Percentiles rank a stretch among this genome's conserved stretches.
Evolutionary conservation across 441 rosid species (phyloP).

Genomic region (Codiaeum variegatum): DNA sequence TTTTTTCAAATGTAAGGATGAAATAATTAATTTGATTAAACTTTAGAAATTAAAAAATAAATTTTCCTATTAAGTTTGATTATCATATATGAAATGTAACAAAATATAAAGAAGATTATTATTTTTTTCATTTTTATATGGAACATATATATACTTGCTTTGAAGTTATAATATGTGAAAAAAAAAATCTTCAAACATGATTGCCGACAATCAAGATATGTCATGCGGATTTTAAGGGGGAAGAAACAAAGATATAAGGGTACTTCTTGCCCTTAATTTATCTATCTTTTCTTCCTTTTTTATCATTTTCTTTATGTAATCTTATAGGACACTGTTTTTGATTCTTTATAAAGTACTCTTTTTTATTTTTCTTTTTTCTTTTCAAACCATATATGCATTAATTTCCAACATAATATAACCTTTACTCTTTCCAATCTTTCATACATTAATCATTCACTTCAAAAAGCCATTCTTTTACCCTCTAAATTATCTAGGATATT

Average conservation of each 20-base stretch:
- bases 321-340: conserved; percentile 22
- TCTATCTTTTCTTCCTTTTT: not conserved
- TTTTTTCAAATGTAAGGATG: too few relatives aligned
- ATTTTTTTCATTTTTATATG: too few relatives aligned
- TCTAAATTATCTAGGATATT: not conserved
- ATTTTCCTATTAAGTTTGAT: too few relatives aligned
- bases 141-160: not conserved
- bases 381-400: not conserved
- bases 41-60: too few relatives aligned
- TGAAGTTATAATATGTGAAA: not conserved
- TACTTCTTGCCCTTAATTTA: not conserved
- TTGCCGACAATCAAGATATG: conserved; percentile 39
- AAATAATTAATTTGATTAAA: too few relatives aligned
- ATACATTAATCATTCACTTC: not conserved
- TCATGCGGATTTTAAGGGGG: conserved; percentile 47
- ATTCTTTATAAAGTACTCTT: conserved; percentile 25
- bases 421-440: not conserved
- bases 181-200: not conserved
- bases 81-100: too few relatives aligned
- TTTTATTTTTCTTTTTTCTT: not conserved
- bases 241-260: conserved; percentile 8
- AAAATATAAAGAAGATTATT: too few relatives aligned
- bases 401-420: not conserved
- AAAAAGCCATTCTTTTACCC: not conserved
- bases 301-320: conserved; percentile 32